A percentile compares a stretch with the other conserved stretches of the same genome.
Conservation (phyloP, 2,329 filamentous ascomycete genomes). For the Macrophomina tecta region DNA sequence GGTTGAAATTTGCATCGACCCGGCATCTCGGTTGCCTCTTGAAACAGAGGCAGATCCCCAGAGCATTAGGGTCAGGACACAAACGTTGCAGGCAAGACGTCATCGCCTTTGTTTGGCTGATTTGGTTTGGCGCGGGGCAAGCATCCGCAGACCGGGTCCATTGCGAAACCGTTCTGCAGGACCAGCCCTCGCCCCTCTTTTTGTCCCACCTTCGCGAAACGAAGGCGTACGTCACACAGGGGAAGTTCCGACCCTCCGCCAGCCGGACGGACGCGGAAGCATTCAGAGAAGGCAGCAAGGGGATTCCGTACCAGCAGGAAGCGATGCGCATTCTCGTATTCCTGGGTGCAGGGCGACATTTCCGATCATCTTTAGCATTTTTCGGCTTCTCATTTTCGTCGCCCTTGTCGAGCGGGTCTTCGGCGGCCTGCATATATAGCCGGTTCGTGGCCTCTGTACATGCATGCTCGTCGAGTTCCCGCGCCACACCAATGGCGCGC, state of each 20-base stretch:
- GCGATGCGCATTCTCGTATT: conserved; percentile 10
- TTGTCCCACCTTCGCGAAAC: conserved; percentile 17
- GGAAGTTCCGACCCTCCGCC: neutral
- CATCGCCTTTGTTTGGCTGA: conserved; percentile 16
- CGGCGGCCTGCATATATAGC: conserved; percentile 9
- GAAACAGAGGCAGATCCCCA: conserved; percentile 11
- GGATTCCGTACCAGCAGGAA: conserved; percentile 4
- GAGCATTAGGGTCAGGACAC: conserved; percentile 4
- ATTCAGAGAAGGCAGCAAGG: conserved; percentile 9
- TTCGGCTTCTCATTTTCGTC: conserved; percentile 1
- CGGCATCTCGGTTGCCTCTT: neutral
- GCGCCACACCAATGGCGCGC: neutral
- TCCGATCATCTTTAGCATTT: neutral
- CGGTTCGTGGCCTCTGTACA: neutral
- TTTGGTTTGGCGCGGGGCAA: conserved; percentile 10
- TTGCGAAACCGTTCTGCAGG: conserved; percentile 21
- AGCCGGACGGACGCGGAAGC: neutral
- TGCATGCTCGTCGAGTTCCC: neutral
- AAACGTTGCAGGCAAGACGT: conserved; percentile 18
- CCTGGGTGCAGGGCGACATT: neutral
- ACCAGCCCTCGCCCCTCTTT: conserved; percentile 18
- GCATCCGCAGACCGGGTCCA: conserved; percentile 21
- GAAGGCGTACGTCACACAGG: neutral
- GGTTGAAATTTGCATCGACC: conserved; percentile 20
- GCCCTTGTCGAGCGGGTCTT: neutral